Conservation (phyloP, 139 green algal genomes). For the Yamagishiella unicocca region DNA sequence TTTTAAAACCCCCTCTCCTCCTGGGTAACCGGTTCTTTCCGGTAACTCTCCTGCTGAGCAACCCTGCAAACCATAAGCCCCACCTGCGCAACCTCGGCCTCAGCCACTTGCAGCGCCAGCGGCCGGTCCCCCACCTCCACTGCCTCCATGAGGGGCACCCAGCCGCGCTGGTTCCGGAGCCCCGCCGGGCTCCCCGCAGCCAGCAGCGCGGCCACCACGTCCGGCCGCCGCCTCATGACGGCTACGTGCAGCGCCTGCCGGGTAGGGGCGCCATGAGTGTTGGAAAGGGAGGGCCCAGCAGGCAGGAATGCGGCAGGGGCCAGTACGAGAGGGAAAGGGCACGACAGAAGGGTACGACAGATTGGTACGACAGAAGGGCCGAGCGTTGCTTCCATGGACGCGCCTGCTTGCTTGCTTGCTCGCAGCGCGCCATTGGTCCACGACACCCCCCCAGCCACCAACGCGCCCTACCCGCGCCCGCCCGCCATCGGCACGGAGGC, state of each 20-base stretch:
- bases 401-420: too few species aligned
- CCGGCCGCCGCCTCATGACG: constrained; percentile 56
- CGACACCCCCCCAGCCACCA: too few species aligned
- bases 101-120: constrained; percentile 38
- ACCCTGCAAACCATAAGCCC: too few species aligned
- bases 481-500: too few species aligned
- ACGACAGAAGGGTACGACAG: not conserved
- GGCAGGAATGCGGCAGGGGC: not conserved
- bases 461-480: too few species aligned
- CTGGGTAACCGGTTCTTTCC: too few species aligned
- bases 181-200: constrained; percentile 55
- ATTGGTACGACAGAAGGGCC: too few species aligned
- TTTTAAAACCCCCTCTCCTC: too few species aligned
- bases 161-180: constrained; percentile 63
- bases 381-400: too few species aligned
- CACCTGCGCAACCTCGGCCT: constrained; percentile 51
- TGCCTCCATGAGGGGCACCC: constrained; percentile 80
- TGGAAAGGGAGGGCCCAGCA: not conserved
- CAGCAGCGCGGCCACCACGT: constrained; percentile 61
- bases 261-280: not conserved
- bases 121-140: constrained; percentile 55
- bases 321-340: not conserved
- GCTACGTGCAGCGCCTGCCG: constrained; percentile 79
- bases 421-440: too few species aligned
- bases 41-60: too few species aligned